Base-by-base conservation (phyloP, 805 yeast genomes). In the Barnettozyma californica region DNA sequence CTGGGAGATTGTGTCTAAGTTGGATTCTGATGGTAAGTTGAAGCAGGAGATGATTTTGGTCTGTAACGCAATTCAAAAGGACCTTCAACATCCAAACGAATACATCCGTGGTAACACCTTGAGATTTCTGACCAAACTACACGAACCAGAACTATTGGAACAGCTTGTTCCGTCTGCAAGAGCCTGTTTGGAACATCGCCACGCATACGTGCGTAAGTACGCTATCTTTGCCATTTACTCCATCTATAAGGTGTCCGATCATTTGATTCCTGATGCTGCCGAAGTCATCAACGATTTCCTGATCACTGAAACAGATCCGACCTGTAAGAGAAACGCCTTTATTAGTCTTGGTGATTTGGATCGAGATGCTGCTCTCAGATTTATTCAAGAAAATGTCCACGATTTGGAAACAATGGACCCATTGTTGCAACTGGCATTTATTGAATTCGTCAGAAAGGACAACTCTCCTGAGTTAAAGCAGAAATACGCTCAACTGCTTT, bases 1-100 rank as follows among this genome's bases (percentile, higher is more conserved):
- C 73, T 94, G 98, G 98, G 99, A 94, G 68, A 88, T 92, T 48
- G 95, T 96, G 64, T 95, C 96, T 48, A 95, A 95, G 69, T 74
- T 85, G 56, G 95, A 89, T 59, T 74, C 76, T 34, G 85, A 85
- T 46, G 98, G 98, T 4, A 89, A 88, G 67, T 79, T 95, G 76
- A 88, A 88, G 70, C 98, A 92, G 67, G 99, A 94, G 71, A 94
- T 94, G 98, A 92, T 95, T 68, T 80, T 94, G 55, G 98, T 92
- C 44, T 94, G 98, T 73, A 95, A 95, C 67, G 97, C 98, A 46
- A 89, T 94, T 62, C 95, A 94, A 68, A 91, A 90, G 68, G 99
- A 94, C 66, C 78, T 94, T 59, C 97, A 91, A 70, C 99, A 95
- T 70, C 97, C 99, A 45, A 94, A 94, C 73, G 99, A 94, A 69